phyloP scores from a whole-genome alignment of 768 basidiomycete species.

The Mycena rebaudengoi region DNA sequence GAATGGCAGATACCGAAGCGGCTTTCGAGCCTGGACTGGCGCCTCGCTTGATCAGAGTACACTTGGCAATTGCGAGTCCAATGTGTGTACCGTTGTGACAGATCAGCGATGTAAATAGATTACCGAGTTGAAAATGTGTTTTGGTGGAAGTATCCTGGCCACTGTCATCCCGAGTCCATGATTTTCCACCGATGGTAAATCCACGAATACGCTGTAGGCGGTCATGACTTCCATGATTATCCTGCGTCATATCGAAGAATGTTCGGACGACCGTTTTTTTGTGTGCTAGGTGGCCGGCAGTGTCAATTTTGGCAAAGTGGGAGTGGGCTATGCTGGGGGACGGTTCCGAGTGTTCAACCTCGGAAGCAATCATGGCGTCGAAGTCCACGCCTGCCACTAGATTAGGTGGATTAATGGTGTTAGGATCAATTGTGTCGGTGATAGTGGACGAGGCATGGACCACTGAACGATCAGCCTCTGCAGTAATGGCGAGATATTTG shows the following conservation, averaged over 20 bases:
- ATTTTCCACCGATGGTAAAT: constrained; percentile 26
- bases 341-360: background rate
- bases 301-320: background rate
- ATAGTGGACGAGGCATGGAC: background rate
- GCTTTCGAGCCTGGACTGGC: background rate
- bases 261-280: constrained; percentile 26
- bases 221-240: constrained; percentile 28
- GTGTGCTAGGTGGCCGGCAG: constrained; percentile 1
- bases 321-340: background rate
- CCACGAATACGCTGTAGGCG: constrained; percentile 28
- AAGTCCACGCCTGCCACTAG: background rate
- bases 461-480: constrained; percentile 33
- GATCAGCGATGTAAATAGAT: background rate
- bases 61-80: background rate
- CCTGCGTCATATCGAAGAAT: constrained; percentile 23
- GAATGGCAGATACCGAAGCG: background rate
- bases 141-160: background rate
- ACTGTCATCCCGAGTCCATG: constrained; percentile 11
- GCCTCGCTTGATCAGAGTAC: background rate
- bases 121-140: background rate
- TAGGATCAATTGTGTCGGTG: background rate
- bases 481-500: constrained; percentile 39
- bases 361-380: background rate
- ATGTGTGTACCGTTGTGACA: background rate
- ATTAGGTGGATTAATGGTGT: background rate